Percentiles rank a stretch among this genome's conserved stretches.
phyloP scores from a whole-genome alignment of 73 alveolate genomes.

The Durusdinium trenchii region DNA sequence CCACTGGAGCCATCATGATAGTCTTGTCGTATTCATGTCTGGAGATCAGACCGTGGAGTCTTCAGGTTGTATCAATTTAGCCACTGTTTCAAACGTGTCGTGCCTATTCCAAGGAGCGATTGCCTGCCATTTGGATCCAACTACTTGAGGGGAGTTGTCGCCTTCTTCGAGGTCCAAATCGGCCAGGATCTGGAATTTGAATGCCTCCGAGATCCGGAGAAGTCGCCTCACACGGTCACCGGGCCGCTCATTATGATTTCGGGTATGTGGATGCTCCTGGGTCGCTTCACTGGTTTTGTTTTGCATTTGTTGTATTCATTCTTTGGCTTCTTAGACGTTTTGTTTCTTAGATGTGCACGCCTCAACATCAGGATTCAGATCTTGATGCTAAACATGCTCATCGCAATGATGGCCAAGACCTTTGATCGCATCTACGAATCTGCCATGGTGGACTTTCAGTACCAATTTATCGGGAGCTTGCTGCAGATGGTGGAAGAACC shows the following conservation, averaged over 20 bases:
- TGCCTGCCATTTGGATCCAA: constrained; percentile 17
- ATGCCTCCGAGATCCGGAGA: background rate
- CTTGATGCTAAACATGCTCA: constrained; percentile 43
- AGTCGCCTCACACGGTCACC: background rate
- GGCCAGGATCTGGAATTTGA: background rate
- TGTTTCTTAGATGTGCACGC: no score
- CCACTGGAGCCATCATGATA: no score
- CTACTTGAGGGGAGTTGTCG: constrained; percentile 1
- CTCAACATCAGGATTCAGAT: no score
- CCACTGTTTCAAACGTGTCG: no score
- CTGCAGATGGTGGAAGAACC: constrained; percentile 39
- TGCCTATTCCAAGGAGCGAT: no score
- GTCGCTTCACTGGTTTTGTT: no score
- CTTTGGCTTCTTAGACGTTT: no score
- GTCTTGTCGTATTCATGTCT: no score
- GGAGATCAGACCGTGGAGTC: no score
- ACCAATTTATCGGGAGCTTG: background rate
- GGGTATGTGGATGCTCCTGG: constrained; percentile 31
- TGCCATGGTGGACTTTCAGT: constrained; percentile 32
- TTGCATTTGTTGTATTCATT: no score
- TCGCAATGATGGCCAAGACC: constrained; percentile 41
- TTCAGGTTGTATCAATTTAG: no score
- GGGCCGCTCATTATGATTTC: constrained; percentile 8
- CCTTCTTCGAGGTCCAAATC: background rate
- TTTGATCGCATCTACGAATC: constrained; percentile 23